These are phyloP conservation scores for Metschnikowia noctiluminum DNA, from an alignment of 805 yeast species.

Conservation along the genomic window DNA sequence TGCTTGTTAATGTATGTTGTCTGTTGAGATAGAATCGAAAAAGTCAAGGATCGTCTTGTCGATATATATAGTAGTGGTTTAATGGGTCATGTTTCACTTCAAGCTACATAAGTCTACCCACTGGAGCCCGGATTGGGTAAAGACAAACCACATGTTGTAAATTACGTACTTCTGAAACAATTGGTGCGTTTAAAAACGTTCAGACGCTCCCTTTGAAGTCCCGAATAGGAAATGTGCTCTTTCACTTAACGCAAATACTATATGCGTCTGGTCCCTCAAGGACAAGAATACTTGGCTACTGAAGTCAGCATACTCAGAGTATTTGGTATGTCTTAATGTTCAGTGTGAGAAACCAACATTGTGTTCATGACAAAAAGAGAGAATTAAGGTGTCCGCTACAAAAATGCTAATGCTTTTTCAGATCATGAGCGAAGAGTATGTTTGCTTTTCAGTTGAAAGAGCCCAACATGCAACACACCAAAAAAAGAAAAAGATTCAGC, in stretches of 20 bases:
- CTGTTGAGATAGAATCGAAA: neutral
- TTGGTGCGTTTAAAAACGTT: neutral
- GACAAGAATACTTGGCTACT: too few species aligned
- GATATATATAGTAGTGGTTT: neutral
- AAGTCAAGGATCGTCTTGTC: neutral
- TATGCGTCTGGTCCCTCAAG: too few species aligned
- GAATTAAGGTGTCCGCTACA: too few species aligned
- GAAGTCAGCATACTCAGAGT: too few species aligned
- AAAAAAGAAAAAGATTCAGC: too few species aligned
- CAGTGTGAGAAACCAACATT: too few species aligned
- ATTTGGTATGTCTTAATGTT: too few species aligned
- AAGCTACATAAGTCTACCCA: neutral
- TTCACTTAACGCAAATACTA: neutral
- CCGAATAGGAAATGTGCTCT: slow-evolving; percentile 1
- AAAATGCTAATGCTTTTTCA: too few species aligned
- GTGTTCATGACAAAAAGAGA: too few species aligned
- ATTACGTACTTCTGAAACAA: neutral
- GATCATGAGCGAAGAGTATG: too few species aligned
- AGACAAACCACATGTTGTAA: neutral
- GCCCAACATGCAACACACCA: too few species aligned
- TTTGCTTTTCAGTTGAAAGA: too few species aligned
- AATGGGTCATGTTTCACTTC: neutral
- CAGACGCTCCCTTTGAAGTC: slow-evolving; percentile 3
- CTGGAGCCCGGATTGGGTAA: neutral
- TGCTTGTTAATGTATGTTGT: neutral